Percentiles rank a stretch among this genome's conserved stretches.
These are phyloP conservation scores for Cyclostephanos tholiformis DNA, from an alignment of 108 stramenopile genomes.

Conservation along the genomic window DNA sequence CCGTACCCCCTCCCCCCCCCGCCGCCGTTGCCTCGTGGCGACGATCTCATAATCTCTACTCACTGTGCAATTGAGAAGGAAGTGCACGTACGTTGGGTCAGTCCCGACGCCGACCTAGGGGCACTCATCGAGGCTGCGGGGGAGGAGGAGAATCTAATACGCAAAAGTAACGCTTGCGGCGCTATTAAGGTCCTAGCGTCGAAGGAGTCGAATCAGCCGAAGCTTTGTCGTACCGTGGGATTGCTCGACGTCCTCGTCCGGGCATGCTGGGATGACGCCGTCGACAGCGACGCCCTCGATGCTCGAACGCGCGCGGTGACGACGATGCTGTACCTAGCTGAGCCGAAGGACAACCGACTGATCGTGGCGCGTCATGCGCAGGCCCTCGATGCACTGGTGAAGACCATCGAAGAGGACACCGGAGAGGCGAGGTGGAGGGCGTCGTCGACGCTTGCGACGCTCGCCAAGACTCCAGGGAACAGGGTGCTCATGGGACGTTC, in stretches of 20 bases:
- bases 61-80: conserved; percentile 22
- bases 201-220: conserved; percentile 58
- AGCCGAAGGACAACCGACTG: conserved; percentile 73
- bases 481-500: conserved; percentile 57
- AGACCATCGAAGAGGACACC: conserved; percentile 61
- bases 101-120: conserved; percentile 62
- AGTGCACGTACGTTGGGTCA: conserved; percentile 21
- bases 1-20: conserved; percentile 73
- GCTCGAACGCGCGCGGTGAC: conserved; percentile 70
- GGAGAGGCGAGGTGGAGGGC: conserved; percentile 67
- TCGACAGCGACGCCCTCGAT: conserved; percentile 55
- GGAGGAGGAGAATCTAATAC: conserved; percentile 48
- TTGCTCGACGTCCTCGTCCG: conserved; percentile 68
- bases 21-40: conserved; percentile 37
- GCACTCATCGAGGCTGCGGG: conserved; percentile 62
- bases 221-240: conserved; percentile 70
- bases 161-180: conserved; percentile 82
- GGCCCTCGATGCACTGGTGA: conserved; percentile 55
- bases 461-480: conserved; percentile 70
- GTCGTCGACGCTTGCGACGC: conserved; percentile 60
- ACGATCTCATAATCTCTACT: conserved; percentile 52
- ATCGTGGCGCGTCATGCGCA: conserved; percentile 60
- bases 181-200: conserved; percentile 66
- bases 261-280: conserved; percentile 47
- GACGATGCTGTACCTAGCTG: conserved; percentile 56